phyloP scores from a whole-genome alignment of 805 yeast species.

The Geotrichum ghanense region DNA sequence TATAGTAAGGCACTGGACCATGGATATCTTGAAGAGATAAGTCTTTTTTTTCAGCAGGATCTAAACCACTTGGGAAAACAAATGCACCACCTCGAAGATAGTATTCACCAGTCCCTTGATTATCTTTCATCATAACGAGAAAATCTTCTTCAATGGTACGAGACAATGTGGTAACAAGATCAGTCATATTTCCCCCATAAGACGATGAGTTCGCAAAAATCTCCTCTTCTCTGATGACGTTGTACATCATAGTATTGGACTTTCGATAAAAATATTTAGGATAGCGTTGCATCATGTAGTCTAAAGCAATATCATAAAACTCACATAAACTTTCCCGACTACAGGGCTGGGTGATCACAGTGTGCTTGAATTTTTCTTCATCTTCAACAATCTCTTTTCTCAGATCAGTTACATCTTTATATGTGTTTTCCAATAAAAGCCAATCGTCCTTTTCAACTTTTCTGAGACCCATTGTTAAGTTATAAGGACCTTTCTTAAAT shows the following conservation, averaged over 20 bases:
- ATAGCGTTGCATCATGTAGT: conserved; percentile 35
- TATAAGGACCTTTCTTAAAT: conserved; percentile 50
- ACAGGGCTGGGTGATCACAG: conserved; percentile 25
- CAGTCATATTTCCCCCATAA: conserved; percentile 9
- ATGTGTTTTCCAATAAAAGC: conserved; percentile 52
- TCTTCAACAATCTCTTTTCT: conserved; percentile 26
- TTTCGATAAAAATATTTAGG: conserved; percentile 40
- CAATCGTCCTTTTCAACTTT: conserved; percentile 40
- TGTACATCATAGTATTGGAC: conserved; percentile 23
- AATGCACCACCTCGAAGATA: conserved; percentile 44
- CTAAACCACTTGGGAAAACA: conserved; percentile 65
- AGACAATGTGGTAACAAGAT: conserved; percentile 15
- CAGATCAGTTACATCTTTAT: conserved; percentile 33
- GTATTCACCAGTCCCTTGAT: conserved; percentile 33
- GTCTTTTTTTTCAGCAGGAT: conserved; percentile 43
- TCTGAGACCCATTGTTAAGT: conserved; percentile 52
- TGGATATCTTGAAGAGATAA: conserved; percentile 51
- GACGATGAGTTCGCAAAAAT: conserved; percentile 25
- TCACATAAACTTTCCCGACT: conserved; percentile 35
- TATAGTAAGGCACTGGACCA: conserved; percentile 61
- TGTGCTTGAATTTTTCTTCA: conserved; percentile 17
- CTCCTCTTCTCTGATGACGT: conserved; percentile 32
- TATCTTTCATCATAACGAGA: conserved; percentile 42
- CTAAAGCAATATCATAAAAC: conserved; percentile 33
- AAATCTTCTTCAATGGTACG: conserved; percentile 52